phyloP scores from a whole-genome alignment of 225 moss, liverwort and hornwort species.

The Climacium dendroides region DNA sequence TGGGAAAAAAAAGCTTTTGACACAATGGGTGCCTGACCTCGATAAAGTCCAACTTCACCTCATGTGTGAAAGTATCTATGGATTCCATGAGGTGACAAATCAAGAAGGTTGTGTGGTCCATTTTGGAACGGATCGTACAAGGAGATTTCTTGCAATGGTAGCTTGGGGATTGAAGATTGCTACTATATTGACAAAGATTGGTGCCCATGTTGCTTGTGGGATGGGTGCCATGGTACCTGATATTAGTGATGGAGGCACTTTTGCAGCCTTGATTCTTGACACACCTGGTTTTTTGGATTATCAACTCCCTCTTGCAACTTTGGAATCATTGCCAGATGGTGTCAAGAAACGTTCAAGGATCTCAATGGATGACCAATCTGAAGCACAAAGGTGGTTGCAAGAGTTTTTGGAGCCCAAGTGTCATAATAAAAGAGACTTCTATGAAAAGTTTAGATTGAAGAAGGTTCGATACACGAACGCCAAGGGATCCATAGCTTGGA shows the following conservation, averaged over 20 bases:
- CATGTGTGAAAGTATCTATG: not conserved
- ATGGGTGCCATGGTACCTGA: not conserved
- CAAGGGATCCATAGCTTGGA: not conserved
- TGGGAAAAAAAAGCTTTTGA: not conserved
- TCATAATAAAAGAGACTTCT: not conserved
- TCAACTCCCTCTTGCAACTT: fast-evolving
- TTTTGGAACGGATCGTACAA: not conserved
- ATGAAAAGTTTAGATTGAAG: not conserved
- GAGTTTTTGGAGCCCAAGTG: not conserved
- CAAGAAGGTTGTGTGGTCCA: not conserved
- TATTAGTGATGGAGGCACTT: not conserved
- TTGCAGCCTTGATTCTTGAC: not conserved
- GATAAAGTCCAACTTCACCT: not conserved
- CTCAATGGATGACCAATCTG: fast-evolving
- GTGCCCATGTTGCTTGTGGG: not conserved
- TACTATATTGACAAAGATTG: not conserved
- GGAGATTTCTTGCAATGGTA: not conserved
- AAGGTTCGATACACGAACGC: fast-evolving
- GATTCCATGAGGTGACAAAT: not conserved
- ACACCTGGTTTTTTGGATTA: not conserved
- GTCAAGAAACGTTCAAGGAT: not conserved
- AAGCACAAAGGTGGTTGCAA: not conserved
- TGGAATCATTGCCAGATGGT: not conserved
- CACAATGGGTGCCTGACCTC: not conserved
- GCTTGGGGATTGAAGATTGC: not conserved